These are phyloP conservation scores for Paragyromitra xinjiangensis DNA, from an alignment of 495 filamentous ascomycete species.

Conservation along the genomic window DNA sequence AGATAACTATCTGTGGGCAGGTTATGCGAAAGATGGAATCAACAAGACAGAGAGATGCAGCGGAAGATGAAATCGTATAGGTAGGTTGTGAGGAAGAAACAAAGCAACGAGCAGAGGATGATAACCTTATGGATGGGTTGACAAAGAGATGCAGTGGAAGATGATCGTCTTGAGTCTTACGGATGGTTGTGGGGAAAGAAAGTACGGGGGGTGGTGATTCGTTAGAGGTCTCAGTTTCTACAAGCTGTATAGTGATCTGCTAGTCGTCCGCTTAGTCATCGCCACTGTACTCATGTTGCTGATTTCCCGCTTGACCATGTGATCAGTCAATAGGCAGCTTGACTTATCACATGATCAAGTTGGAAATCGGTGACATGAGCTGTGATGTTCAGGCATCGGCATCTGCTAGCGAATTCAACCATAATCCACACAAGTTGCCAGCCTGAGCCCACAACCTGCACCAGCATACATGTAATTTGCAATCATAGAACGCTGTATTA, in stretches of 20 bases:
- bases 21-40: no score
- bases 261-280: constrained; percentile 7
- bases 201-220: neutral
- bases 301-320: no score
- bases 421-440: neutral
- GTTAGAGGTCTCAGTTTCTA: neutral
- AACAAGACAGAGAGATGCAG: no score
- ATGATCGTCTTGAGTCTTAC: neutral
- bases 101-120: no score
- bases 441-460: neutral
- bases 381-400: neutral
- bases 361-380: neutral
- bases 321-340: no score
- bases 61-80: no score
- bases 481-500: neutral
- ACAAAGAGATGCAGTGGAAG: neutral
- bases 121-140: neutral
- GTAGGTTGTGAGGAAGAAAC: no score
- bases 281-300: neutral
- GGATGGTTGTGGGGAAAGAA: neutral
- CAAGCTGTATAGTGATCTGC: neutral
- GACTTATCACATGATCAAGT: no score
- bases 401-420: neutral
- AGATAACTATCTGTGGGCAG: neutral
- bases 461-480: constrained; percentile 1